Evolutionary conservation across 805 yeast genomes (phyloP), one percentile per base, ranked within the genome.

Genomic region (Candida pseudofarinosa): DNA sequence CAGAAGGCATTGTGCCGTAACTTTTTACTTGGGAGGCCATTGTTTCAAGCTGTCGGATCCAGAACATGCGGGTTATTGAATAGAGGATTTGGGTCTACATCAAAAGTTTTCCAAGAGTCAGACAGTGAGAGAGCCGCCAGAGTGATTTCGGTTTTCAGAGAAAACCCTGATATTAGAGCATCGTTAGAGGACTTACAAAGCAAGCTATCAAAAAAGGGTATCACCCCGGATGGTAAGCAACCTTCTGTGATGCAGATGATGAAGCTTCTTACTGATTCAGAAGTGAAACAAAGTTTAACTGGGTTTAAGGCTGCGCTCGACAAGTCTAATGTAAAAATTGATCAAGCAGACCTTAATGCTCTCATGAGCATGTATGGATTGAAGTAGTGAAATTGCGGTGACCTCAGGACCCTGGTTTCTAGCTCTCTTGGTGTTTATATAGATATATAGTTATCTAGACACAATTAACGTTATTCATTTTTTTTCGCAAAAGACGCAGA

Each of bases 401-500:
- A n/a, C n/a, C n/a, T n/a, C n/a, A n/a, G n/a, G n/a, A n/a, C n/a
- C n/a, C n/a, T n/a, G n/a, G n/a, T n/a, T n/a, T n/a, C n/a, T n/a
- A n/a, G n/a, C n/a, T n/a, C n/a, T n/a, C n/a, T n/a, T n/a, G n/a
- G n/a, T n/a, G n/a, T n/a, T n/a, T n/a, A n/a, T n/a, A n/a, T n/a
- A n/a, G n/a, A n/a, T n/a, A n/a, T n/a, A n/a, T n/a, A n/a, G n/a
- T n/a, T n/a, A n/a, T n/a, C n/a, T n/a, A n/a, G n/a, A n/a, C n/a
- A n/a, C n/a, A n/a, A n/a, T n/a, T n/a, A n/a, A n/a, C n/a, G n/a
- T n/a, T n/a, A n/a, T n/a, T 32, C 36, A 34, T 37, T 55, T 55
- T 48, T 70, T 54, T 70, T 70, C 12, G 73, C 61, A 46, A 70
- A 69, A 6, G 74, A 65, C 20, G 72, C 70, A 12, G 96, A 89